phyloP scores from a whole-genome alignment of 2,329 filamentous ascomycete genomes.

The Trichoderma simmonsii region DNA sequence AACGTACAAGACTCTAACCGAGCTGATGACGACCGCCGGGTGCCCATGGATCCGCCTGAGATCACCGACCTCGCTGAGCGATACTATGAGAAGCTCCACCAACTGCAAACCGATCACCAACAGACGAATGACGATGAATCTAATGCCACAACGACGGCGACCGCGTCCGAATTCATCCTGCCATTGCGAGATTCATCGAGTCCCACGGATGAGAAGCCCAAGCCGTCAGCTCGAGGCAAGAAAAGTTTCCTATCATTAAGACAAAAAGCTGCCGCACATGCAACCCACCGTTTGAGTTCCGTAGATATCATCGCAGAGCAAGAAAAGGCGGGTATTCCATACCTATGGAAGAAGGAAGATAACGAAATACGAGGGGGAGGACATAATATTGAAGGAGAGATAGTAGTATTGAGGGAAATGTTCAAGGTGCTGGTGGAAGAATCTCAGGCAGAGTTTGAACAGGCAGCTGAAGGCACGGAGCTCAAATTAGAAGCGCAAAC shows the following conservation, averaged over 20 bases:
- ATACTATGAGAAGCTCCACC: neutral
- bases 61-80: neutral
- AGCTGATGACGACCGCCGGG: neutral
- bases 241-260: neutral
- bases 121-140: neutral
- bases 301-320: neutral
- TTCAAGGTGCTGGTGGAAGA: neutral
- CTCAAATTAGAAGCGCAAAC: neutral
- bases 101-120: neutral
- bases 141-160: neutral
- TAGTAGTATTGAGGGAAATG: neutral
- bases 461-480: neutral
- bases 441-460: neutral
- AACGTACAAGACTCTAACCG: too few relatives aligned
- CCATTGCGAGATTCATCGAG: neutral
- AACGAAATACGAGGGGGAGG: too few relatives aligned
- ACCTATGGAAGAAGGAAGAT: neutral
- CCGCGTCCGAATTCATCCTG: neutral
- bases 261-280: neutral
- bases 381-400: neutral
- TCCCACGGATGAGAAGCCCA: neutral
- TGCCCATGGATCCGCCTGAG: neutral
- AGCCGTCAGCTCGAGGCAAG: neutral
- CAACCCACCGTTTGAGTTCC: neutral
- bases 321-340: neutral